These are phyloP conservation scores for Planoprotostelium fungivorum DNA, from an alignment of 78 protist species.

Conservation along the genomic window DNA sequence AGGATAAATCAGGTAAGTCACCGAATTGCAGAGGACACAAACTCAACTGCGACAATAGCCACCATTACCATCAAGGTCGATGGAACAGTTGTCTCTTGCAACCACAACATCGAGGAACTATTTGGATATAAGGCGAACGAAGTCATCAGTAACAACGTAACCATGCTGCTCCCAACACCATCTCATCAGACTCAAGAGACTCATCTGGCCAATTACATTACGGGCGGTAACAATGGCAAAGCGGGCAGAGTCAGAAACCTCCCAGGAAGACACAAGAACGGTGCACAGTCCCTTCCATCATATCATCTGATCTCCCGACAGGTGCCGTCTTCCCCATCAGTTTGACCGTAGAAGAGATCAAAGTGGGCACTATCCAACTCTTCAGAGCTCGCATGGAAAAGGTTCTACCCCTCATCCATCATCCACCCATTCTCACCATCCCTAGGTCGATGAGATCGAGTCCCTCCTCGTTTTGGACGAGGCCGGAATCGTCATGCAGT, in stretches of 20 bases:
- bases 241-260: constrained; percentile 22
- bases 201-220: constrained; percentile 19
- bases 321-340: constrained; percentile 10
- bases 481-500: constrained; percentile 23
- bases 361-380: background rate
- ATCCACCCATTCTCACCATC: constrained; percentile 5
- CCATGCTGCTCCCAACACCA: constrained; percentile 24
- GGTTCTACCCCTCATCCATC: constrained; percentile 28
- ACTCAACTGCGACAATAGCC: background rate
- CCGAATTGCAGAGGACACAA: background rate
- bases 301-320: background rate
- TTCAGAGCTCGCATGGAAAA: constrained; percentile 29
- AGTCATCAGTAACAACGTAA: constrained; percentile 24
- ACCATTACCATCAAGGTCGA: constrained; percentile 10
- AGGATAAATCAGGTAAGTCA: background rate
- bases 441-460: constrained; percentile 3
- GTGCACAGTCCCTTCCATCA: background rate
- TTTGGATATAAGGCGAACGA: constrained; percentile 29
- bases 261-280: constrained; percentile 25
- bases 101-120: constrained; percentile 26
- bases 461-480: constrained; percentile 20
- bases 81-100: constrained; percentile 28
- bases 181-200: background rate
- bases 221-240: constrained; percentile 1
- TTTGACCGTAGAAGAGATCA: constrained; percentile 17